A percentile compares a stretch with the other conserved stretches of the same genome.
These are phyloP conservation scores for Plectosphaerella cucumerina DNA, from an alignment of 2,329 filamentous ascomycete genomes.

Conservation along the genomic window DNA sequence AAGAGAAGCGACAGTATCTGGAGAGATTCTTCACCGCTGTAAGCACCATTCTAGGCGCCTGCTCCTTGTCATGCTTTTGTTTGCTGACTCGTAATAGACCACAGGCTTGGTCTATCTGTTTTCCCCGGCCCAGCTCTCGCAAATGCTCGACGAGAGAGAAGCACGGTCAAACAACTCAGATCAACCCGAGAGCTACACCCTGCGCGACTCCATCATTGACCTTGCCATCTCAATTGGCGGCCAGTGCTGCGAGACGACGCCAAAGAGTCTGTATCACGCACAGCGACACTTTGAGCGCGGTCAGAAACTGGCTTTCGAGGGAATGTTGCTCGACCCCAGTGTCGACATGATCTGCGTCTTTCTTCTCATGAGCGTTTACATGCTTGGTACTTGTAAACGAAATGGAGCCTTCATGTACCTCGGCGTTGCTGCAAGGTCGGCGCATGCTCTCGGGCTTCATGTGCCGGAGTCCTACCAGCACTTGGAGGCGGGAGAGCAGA, in stretches of 20 bases:
- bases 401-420: conserved; percentile 62
- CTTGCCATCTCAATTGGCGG: conserved; percentile 50
- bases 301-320: conserved; percentile 41
- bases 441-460: conserved; percentile 53
- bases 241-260: conserved; percentile 27
- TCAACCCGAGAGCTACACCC: background rate
- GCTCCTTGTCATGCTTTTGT: background rate
- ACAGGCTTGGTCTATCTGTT: conserved; percentile 29
- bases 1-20: background rate
- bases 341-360: conserved; percentile 48
- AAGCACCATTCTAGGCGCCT: background rate
- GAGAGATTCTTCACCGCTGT: conserved; percentile 5
- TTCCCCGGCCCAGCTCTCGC: background rate
- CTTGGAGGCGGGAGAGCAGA: conserved; percentile 11
- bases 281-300: conserved; percentile 41
- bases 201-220: conserved; percentile 17
- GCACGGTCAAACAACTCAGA: background rate
- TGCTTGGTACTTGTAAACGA: conserved; percentile 53
- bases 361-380: conserved; percentile 54
- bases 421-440: conserved; percentile 53
- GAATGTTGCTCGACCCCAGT: conserved; percentile 49
- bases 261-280: conserved; percentile 9
- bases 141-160: conserved; percentile 5
- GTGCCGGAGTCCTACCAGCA: conserved; percentile 24
- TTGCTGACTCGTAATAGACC: conserved; percentile 15